Base-by-base conservation (phyloP, 345 rosid genomes). In the Rhizophora apiculata region DNA sequence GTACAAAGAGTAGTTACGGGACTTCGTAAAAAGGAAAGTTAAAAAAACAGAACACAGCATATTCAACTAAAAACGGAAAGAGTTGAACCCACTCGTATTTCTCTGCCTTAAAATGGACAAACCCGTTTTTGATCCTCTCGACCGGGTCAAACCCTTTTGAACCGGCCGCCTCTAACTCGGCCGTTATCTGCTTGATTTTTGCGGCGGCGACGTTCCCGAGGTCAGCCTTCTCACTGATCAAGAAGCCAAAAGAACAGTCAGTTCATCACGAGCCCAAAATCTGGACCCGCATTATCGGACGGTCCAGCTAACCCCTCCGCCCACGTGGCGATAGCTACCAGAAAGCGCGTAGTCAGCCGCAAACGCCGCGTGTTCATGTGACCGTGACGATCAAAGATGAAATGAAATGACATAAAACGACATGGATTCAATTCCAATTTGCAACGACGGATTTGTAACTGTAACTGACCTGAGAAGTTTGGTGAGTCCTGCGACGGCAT, bases 121-220 rank as follows among this genome's bases (percentile, higher is more conserved):
- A 96, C 54, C 99, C 99, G 72, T 87, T 32, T 63, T 81, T 89
- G 56, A 96, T 78, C 73, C 88, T 74, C 69, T 79, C 77, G 22
- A 76, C 76, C 43, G 99, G 86, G 79, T 90, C 82, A 21, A 80
- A 78, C 43, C 73, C 76, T 1, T 37, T 67, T 36, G 86, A 76
- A 30, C 67, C 82, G 48, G 85, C 72, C 7, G 80, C 86, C 76
- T 79, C 79, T 43, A 96, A 79, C 76, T 90, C 99, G 43, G 87
- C 87, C 64, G 95, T 90, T 72, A 96, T 31, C 82, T 82, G 87
- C 69, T 83, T 89, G 68, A 96, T 83, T 81, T 88, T 96, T 52
- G 83, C 91, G 29, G 97, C 98, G 64, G 97, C 99, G 63, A 87
- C 72, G 64, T 80, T 77, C 26, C 77, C 86, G 30, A 96, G 95